Base-by-base conservation (phyloP, 139 green algal genomes). In the Micromonas commoda region DNA sequence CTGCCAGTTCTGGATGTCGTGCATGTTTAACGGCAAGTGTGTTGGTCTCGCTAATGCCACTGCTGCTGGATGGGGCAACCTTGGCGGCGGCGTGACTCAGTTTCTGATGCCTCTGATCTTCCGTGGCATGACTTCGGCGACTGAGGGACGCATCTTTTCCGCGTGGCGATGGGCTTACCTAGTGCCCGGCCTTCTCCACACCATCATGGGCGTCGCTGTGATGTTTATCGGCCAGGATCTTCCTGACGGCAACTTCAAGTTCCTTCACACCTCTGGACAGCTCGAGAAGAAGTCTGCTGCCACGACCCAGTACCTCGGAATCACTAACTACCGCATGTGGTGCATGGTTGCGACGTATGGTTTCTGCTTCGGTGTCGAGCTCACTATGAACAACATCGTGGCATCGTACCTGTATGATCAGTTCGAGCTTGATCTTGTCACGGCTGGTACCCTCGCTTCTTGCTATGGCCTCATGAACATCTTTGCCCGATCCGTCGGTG, bases 21-120 rank as follows among this genome's bases (percentile, higher is more conserved):
- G 82, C 80, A 96, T 97, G 91, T 97, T 96, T 86, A 93, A 91
- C 64, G 78, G 86, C 23, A 88, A 87, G 24, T 89, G 97, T 37
- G 93, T 98, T 4, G 94, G 93, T 53, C 87, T 90, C 64, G 91
- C 92, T 57, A 97, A 97, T 78, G 92, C 91, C 20, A 86, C 94
- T 29, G 81, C 90, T 38, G 93, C 88, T 31, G 91, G 92, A 66
- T 93, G 89, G 89, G 93, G 93, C 73, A 97, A 98, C 86, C 87
- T 94, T 80, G 89, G 89, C 69, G 93, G 91, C 35, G 93, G 94
- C 64, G 84, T 92, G 39, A 96, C 90, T 0, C 89, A 96, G 31
- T 87, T 98, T 76, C 78, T 97, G 28, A 97, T 98, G 93, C 94
- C 94, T 3, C 81, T 93, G 60, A 83, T 98, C 60, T 94, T 90